Conservation (phyloP, 345 rosid genomes). For the Punica granatum region DNA sequence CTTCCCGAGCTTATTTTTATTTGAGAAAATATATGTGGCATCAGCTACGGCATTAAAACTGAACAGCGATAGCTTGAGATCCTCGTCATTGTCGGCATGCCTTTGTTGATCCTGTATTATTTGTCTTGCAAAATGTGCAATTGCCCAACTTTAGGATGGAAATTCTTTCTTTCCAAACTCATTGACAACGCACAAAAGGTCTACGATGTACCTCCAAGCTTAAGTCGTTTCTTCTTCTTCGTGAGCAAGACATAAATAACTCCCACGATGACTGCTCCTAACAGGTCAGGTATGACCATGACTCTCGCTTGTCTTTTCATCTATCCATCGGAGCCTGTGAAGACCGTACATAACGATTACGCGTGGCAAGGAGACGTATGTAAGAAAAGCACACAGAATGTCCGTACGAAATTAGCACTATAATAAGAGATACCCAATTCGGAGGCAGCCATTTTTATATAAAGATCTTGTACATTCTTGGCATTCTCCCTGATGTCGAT, state of each 20-base stretch:
- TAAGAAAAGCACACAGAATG: not conserved
- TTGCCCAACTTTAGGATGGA: not conserved
- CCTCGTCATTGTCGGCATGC: slow-evolving; percentile 1
- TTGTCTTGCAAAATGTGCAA: not conserved
- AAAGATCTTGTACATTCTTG: slow-evolving; percentile 18
- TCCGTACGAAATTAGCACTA: not conserved
- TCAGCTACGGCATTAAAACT: slow-evolving; percentile 17
- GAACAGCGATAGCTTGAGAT: slow-evolving; percentile 19
- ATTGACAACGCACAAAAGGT: not conserved
- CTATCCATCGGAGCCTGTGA: not conserved
- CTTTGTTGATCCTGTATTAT: not conserved
- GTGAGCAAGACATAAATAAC: not conserved
- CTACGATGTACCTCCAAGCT: not conserved
- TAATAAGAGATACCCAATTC: slow-evolving; percentile 12
- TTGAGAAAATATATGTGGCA: slow-evolving; percentile 28
- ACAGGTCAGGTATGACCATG: not conserved
- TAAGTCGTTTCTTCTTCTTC: not conserved
- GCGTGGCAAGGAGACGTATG: not conserved
- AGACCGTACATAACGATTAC: not conserved
- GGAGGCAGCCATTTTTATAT: slow-evolving; percentile 16
- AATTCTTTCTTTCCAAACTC: not conserved
- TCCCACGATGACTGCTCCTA: not conserved
- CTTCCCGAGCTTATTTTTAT: slow-evolving; percentile 22
- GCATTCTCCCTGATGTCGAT: slow-evolving; percentile 11
- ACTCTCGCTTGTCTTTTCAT: not conserved